phyloP scores from a whole-genome alignment of 768 basidiomycete genomes.

The Coprinellus micaceus region DNA sequence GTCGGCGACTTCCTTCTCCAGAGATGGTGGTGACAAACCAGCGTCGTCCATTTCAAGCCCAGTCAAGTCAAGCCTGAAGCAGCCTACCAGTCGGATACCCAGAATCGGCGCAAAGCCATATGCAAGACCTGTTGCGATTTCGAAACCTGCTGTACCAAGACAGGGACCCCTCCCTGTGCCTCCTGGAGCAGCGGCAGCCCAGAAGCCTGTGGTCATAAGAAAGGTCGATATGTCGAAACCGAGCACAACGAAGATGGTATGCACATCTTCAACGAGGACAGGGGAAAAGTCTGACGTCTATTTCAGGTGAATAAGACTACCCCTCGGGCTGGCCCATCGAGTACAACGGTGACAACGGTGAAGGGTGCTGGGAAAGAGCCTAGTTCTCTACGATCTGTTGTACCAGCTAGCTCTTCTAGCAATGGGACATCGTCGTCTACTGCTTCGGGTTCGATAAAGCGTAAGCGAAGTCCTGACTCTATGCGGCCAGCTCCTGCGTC shows the following conservation, averaged over 20 bases:
- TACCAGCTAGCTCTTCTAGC: background rate
- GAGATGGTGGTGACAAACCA: background rate
- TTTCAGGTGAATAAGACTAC: conserved; percentile 2
- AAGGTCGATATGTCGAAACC: conserved; percentile 20
- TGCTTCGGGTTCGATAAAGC: conserved; percentile 12
- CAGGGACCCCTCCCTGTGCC: background rate
- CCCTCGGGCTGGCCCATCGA: background rate
- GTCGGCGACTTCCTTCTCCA: conserved; percentile 5
- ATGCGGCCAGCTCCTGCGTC: no score
- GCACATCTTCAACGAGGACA: background rate
- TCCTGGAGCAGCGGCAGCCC: conserved; percentile 4
- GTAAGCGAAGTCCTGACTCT: background rate
- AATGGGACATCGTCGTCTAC: background rate
- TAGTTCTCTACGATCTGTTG: conserved; percentile 18
- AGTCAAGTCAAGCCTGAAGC: conserved; percentile 45
- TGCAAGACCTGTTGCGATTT: conserved; percentile 29
- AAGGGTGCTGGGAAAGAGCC: conserved; percentile 8
- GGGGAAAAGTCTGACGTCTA: background rate
- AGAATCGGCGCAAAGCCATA: conserved; percentile 60
- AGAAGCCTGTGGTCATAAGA: conserved; percentile 13
- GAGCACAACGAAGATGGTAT: conserved; percentile 12
- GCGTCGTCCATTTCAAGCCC: conserved; percentile 19
- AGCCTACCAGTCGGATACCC: conserved; percentile 57
- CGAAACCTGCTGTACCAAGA: conserved; percentile 8
- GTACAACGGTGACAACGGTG: background rate